These are phyloP conservation scores for Didymella keratinophila DNA, from an alignment of 2,329 filamentous ascomycete genomes.

Conservation along the genomic window DNA sequence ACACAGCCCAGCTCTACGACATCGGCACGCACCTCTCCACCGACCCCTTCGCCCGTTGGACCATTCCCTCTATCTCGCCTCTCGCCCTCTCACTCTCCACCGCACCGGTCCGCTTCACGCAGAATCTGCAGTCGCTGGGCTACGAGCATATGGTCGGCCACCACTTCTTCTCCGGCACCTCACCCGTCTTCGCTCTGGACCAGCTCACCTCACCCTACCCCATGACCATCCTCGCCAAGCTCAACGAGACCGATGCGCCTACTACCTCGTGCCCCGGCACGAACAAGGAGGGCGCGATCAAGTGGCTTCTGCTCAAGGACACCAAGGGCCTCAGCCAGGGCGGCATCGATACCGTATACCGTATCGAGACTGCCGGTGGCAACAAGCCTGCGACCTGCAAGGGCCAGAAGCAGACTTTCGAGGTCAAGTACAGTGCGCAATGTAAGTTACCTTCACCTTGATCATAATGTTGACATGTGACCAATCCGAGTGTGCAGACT, in stretches of 20 bases:
- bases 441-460: conserved; percentile 25
- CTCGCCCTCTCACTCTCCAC: conserved; percentile 44
- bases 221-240: conserved; percentile 56
- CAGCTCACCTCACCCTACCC: conserved; percentile 51
- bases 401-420: conserved; percentile 40
- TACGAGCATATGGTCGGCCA: conserved; percentile 62
- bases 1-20: conserved; percentile 46
- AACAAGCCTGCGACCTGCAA: conserved; percentile 52
- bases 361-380: conserved; percentile 59
- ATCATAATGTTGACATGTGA: neutral
- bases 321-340: conserved; percentile 48
- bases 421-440: conserved; percentile 56
- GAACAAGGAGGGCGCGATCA: conserved; percentile 51
- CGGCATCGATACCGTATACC: conserved; percentile 57
- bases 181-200: conserved; percentile 67
- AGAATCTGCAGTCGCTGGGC: conserved; percentile 40
- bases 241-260: conserved; percentile 62
- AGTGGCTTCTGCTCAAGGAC: conserved; percentile 58
- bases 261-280: conserved; percentile 47
- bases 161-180: conserved; percentile 69
- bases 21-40: conserved; percentile 43
- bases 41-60: conserved; percentile 43
- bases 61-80: conserved; percentile 42
- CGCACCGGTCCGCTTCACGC: conserved; percentile 30
- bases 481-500: conserved; percentile 6